Percentiles rank a stretch among this genome's conserved stretches.
These are phyloP conservation scores for Pseudomassariella vexata DNA, from an alignment of 2,329 filamentous ascomycete species.

Conservation along the genomic window DNA sequence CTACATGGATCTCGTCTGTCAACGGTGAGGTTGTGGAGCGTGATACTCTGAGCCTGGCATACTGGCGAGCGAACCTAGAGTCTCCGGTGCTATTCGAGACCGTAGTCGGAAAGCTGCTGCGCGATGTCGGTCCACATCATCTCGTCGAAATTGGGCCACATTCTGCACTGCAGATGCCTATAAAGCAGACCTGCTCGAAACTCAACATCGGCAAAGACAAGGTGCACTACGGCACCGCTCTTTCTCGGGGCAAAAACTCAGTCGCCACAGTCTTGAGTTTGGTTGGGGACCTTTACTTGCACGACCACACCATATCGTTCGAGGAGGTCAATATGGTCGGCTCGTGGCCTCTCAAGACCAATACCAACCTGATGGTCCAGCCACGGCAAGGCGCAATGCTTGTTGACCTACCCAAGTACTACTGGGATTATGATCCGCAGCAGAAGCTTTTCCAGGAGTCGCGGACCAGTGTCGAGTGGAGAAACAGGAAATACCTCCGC, in stretches of 20 bases:
- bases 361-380: neutral
- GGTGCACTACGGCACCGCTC: no score
- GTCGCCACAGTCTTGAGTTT: neutral
- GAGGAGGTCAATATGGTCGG: no score
- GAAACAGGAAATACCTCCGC: conserved; percentile 10
- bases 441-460: conserved; percentile 9
- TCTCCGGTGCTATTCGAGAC: conserved; percentile 13
- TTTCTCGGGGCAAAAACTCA: no score
- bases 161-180: neutral
- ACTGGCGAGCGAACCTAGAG: conserved; percentile 16
- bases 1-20: conserved; percentile 2
- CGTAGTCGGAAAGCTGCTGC: conserved; percentile 7
- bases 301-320: no score
- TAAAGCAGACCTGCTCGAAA: no score
- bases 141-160: neutral
- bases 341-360: neutral
- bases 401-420: conserved; percentile 24
- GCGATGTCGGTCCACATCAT: neutral
- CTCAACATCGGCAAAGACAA: no score
- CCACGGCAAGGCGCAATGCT: conserved; percentile 2
- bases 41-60: no score
- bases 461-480: conserved; percentile 7
- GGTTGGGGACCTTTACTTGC: conserved; percentile 4
- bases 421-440: conserved; percentile 26
- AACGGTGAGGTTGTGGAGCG: neutral